phyloP scores from a whole-genome alignment of 108 stramenopile species.

The Parietichytrium sp. region DNA sequence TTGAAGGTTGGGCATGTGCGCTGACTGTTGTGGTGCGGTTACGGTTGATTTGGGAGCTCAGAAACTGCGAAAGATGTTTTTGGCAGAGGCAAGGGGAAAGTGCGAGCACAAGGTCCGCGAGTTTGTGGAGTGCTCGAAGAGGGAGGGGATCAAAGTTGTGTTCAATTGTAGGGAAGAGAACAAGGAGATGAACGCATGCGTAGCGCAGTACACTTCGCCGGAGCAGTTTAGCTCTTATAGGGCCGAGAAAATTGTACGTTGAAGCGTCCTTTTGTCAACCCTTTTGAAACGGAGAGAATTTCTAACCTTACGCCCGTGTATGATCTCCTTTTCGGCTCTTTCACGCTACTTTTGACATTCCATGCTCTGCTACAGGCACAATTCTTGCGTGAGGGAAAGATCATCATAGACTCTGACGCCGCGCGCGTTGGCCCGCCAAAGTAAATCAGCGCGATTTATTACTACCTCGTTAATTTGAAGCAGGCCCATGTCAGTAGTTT shows the following conservation, averaged over 20 bases:
- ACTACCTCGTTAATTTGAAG: too few relatives aligned
- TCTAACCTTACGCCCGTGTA: too few relatives aligned
- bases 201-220: conserved; percentile 74
- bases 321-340: too few relatives aligned
- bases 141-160: conserved; percentile 75
- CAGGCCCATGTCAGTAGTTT: too few relatives aligned
- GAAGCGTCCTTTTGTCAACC: too few relatives aligned
- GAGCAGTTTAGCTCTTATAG: conserved; percentile 75
- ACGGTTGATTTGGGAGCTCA: conserved; percentile 39
- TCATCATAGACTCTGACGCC: too few relatives aligned
- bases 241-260: conserved; percentile 63
- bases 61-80: conserved; percentile 76
- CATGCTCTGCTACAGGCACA: too few relatives aligned
- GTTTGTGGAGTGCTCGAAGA: conserved; percentile 77
- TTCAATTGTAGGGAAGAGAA: conserved; percentile 72
- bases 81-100: conserved; percentile 71
- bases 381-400: too few relatives aligned
- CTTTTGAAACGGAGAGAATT: too few relatives aligned
- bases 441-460: too few relatives aligned
- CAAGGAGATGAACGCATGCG: conserved; percentile 75
- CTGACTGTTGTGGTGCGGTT: background rate
- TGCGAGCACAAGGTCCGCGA: conserved; percentile 62
- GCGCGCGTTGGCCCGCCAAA: too few relatives aligned
- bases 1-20: background rate
- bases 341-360: too few relatives aligned